Evolutionary conservation across 768 basidiomycete genomes (phyloP).

Genomic region (Lentinula aciculospora): DNA sequence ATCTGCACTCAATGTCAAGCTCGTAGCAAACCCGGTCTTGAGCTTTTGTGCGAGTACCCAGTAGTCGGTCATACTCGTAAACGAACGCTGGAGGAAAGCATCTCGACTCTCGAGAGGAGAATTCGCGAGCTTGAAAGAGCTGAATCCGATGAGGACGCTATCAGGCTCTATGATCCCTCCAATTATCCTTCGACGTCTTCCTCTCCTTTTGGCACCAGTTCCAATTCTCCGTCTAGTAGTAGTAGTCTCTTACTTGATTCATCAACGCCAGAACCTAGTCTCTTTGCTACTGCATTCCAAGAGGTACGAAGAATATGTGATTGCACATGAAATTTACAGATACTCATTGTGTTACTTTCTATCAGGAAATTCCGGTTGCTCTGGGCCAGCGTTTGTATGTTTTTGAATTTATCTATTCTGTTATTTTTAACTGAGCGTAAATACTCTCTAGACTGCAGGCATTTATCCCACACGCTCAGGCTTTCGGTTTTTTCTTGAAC

Average conservation of each 20-base stretch:
- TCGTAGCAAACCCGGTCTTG: constrained; percentile 24
- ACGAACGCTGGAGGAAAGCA: constrained; percentile 33
- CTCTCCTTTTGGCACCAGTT: neutral
- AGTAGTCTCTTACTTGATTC: neutral
- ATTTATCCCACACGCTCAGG: constrained; percentile 50
- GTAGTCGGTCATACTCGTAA: constrained; percentile 31
- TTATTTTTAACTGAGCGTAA: constrained; percentile 8
- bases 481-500: constrained; percentile 66
- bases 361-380: constrained; percentile 23
- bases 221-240: neutral
- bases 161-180: constrained; percentile 10
- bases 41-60: constrained; percentile 34
- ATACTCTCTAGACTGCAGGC: constrained; percentile 40
- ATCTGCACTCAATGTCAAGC: constrained; percentile 33
- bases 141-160: constrained; percentile 10
- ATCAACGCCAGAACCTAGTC: neutral
- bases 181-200: constrained; percentile 10
- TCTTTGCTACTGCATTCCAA: neutral
- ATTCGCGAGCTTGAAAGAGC: constrained; percentile 32
- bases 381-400: constrained; percentile 31
- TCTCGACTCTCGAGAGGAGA: constrained; percentile 30
- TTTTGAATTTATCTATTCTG: neutral
- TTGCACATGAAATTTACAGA: neutral
- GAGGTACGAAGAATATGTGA: neutral
- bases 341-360: neutral